These are phyloP conservation scores for Penicillium palitans DNA, from an alignment of 2,329 filamentous ascomycete species.

Conservation along the genomic window DNA sequence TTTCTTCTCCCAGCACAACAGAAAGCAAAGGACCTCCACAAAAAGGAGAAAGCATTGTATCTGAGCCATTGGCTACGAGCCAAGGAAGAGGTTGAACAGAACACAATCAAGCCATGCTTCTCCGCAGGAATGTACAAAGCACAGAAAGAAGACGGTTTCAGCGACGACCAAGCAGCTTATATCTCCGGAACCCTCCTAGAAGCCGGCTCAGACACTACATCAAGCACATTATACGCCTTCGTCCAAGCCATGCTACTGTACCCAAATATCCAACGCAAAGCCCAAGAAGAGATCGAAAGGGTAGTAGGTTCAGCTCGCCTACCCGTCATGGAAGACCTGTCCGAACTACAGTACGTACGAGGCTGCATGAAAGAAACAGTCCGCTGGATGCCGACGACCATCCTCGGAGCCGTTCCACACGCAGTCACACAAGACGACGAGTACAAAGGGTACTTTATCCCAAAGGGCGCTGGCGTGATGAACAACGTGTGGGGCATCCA, in stretches of 20 bases:
- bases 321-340: constrained; percentile 34
- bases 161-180: constrained; percentile 38
- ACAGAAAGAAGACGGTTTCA: constrained; percentile 36
- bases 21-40: constrained; percentile 47
- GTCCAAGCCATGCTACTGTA: constrained; percentile 53
- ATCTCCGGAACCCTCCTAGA: constrained; percentile 37
- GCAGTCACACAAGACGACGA: constrained; percentile 51
- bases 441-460: constrained; percentile 53
- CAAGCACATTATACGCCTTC: constrained; percentile 50
- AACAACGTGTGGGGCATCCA: constrained; percentile 50
- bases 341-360: constrained; percentile 36
- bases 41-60: constrained; percentile 46
- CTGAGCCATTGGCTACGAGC: constrained; percentile 45
- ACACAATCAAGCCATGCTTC: constrained; percentile 34
- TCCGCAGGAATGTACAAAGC: constrained; percentile 27
- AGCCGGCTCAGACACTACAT: constrained; percentile 54
- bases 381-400: constrained; percentile 46
- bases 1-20: constrained; percentile 37
- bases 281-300: constrained; percentile 41
- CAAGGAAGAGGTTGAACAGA: constrained; percentile 36
- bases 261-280: constrained; percentile 45
- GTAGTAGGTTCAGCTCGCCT: constrained; percentile 34
- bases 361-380: constrained; percentile 38
- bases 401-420: constrained; percentile 49
- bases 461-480: constrained; percentile 49